Evolutionary conservation across 1,284 basidiomycete species (phyloP).

Genomic region (Microbotryum silenes-acaulis): DNA sequence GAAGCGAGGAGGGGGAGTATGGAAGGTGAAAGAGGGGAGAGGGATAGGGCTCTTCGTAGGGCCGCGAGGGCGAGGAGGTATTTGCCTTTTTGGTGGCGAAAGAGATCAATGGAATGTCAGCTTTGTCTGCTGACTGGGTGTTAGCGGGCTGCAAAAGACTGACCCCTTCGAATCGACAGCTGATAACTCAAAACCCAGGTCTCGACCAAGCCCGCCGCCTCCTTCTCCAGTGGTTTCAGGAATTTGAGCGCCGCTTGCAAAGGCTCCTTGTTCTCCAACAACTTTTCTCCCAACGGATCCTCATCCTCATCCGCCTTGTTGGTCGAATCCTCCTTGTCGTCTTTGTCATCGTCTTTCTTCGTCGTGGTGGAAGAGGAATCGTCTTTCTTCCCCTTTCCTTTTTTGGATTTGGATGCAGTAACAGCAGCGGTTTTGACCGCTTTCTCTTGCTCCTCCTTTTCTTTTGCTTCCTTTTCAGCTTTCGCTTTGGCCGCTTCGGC

Average conservation of each 20-base stretch:
- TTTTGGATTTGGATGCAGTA: conserved; percentile 83
- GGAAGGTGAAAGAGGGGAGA: conserved; percentile 53
- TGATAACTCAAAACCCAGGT: conserved; percentile 73
- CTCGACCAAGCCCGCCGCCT: conserved; percentile 53
- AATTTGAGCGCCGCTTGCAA: conserved; percentile 70
- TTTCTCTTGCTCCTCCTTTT: conserved; percentile 51
- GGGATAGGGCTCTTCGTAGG: conserved; percentile 52
- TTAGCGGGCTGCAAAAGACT: conserved; percentile 4
- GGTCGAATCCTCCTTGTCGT: conserved; percentile 40
- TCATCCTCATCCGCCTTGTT: conserved; percentile 67
- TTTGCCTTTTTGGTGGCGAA: conserved; percentile 51
- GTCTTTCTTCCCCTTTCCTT: conserved; percentile 66
- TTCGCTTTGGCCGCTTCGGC: conserved; percentile 10
- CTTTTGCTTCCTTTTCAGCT: conserved; percentile 8
- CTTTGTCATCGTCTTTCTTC: neutral
- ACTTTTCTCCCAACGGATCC: conserved; percentile 70
- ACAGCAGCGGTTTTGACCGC: conserved; percentile 59
- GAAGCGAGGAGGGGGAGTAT: conserved; percentile 65
- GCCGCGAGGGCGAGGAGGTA: conserved; percentile 69
- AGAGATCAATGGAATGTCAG: neutral
- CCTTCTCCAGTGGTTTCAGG: conserved; percentile 57
- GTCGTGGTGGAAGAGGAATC: conserved; percentile 8
- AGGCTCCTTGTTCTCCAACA: conserved; percentile 58
- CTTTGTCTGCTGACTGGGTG: neutral
- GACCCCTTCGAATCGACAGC: conserved; percentile 67